These are phyloP conservation scores for Puccinia hordei DNA, from an alignment of 1,284 basidiomycete genomes.

Conservation along the genomic window DNA sequence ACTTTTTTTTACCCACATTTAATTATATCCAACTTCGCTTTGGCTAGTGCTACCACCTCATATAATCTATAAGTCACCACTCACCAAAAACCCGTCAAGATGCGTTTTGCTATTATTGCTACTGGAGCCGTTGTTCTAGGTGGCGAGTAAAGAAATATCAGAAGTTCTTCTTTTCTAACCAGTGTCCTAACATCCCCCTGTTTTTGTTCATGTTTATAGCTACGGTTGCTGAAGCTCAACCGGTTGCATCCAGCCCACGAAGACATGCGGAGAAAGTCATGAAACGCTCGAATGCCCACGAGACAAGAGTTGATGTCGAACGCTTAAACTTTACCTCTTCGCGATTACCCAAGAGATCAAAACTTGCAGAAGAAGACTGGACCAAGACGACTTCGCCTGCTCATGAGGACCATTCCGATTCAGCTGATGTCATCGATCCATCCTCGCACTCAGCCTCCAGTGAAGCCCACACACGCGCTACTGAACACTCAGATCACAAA, in stretches of 20 bases:
- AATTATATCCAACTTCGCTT: background rate
- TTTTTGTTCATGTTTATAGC: background rate
- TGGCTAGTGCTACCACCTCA: background rate
- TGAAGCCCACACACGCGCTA: slow-evolving; percentile 6
- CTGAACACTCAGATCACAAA: background rate
- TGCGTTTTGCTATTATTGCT: slow-evolving; percentile 36
- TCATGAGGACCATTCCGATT: background rate
- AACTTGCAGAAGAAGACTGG: slow-evolving; percentile 15
- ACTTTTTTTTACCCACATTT: no score
- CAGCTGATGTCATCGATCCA: background rate
- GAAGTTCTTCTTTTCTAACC: background rate
- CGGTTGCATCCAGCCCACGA: slow-evolving; percentile 19
- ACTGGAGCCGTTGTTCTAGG: slow-evolving; percentile 19
- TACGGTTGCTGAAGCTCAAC: slow-evolving; percentile 12
- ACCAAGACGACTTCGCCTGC: background rate
- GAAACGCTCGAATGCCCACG: slow-evolving; percentile 20
- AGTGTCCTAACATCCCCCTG: background rate
- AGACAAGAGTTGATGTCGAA: slow-evolving; percentile 17
- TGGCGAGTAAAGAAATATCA: background rate
- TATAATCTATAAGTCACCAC: no score
- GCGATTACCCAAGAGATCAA: slow-evolving; percentile 24
- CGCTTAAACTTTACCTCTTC: slow-evolving; percentile 14
- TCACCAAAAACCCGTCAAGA: background rate
- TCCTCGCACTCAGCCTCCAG: background rate
- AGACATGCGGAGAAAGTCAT: slow-evolving; percentile 1